Conservation (phyloP, 2,329 filamentous ascomycete species). For the Periglandula ipomoeae region DNA sequence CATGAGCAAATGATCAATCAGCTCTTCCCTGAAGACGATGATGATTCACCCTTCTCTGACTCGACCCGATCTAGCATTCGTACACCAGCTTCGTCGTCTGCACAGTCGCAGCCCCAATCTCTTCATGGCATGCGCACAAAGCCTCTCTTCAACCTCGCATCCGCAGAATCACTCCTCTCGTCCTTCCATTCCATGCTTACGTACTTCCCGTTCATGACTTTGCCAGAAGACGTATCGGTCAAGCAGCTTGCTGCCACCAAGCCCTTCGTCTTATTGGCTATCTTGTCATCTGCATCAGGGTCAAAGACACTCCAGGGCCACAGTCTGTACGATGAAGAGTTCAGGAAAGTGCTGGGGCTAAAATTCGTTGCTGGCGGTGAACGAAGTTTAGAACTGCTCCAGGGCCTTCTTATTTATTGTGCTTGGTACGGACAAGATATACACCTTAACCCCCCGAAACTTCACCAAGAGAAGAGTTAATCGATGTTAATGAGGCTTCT, state of each 20-base stretch:
- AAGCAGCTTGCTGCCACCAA: constrained; percentile 32
- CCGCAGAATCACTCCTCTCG: constrained; percentile 35
- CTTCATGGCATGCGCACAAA: constrained; percentile 33
- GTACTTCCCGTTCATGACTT: constrained; percentile 34
- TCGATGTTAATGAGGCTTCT: constrained; percentile 3
- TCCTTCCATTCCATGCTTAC: constrained; percentile 35
- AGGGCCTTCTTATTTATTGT: constrained; percentile 48
- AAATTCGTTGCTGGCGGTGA: constrained; percentile 50
- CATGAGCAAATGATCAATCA: constrained; percentile 35
- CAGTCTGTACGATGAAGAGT: constrained; percentile 46
- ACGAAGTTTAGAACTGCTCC: constrained; percentile 45
- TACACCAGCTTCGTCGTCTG: constrained; percentile 19
- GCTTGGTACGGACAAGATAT: constrained; percentile 34
- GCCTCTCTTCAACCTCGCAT: constrained; percentile 46
- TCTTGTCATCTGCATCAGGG: constrained; percentile 41
- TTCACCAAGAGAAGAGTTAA: too few relatives aligned
- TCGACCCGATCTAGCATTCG: constrained; percentile 10
- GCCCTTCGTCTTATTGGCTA: constrained; percentile 46
- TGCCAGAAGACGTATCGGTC: constrained; percentile 32
- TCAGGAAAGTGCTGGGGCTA: constrained; percentile 45
- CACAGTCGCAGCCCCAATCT: constrained; percentile 18
- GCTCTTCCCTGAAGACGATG: constrained; percentile 24
- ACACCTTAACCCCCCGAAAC: too few relatives aligned
- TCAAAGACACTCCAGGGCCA: constrained; percentile 41
- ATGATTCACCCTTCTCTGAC: constrained; percentile 4